Evolutionary conservation across 768 basidiomycete genomes (phyloP).

Genomic region (Pleurotus djamor): DNA sequence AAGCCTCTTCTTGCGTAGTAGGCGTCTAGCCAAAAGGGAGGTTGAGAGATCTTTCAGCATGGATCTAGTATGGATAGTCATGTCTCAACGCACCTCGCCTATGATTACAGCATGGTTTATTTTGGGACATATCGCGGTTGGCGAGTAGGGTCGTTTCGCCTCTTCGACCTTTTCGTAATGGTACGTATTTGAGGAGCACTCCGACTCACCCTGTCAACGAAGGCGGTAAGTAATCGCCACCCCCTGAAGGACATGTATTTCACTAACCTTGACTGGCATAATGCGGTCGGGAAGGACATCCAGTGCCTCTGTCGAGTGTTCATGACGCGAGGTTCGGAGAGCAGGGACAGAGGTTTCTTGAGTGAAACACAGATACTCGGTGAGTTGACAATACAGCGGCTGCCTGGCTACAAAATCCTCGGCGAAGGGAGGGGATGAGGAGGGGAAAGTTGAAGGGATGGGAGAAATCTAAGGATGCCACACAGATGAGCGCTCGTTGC

Average conservation of each 20-base stretch:
- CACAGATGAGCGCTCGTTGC: neutral
- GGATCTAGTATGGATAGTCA: slow-evolving; percentile 6
- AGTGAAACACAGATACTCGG: slow-evolving; percentile 40
- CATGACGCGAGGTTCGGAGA: slow-evolving; percentile 11
- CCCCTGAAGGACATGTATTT: neutral
- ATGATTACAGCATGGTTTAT: slow-evolving; percentile 30
- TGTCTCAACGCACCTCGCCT: slow-evolving; percentile 37
- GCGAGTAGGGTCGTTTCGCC: neutral
- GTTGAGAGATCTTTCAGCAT: slow-evolving; percentile 6
- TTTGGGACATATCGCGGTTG: slow-evolving; percentile 4
- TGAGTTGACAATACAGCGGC: slow-evolving; percentile 48
- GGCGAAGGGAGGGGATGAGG: slow-evolving; percentile 7
- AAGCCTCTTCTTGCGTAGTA: slow-evolving; percentile 52
- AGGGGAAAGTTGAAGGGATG: slow-evolving; percentile 7
- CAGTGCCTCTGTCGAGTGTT: slow-evolving; percentile 8
- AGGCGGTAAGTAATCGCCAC: neutral
- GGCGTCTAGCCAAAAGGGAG: slow-evolving; percentile 38
- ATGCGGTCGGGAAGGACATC: slow-evolving; percentile 13
- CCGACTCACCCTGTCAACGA: slow-evolving; percentile 14
- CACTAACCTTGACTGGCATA: slow-evolving; percentile 13
- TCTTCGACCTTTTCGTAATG: slow-evolving; percentile 5
- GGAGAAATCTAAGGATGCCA: neutral
- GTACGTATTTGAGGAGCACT: slow-evolving; percentile 7
- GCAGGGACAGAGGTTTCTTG: slow-evolving; percentile 30
- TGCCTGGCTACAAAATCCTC: slow-evolving; percentile 38